phyloP scores from a whole-genome alignment of 1,284 basidiomycete genomes.

The Golubevia pallescens region DNA sequence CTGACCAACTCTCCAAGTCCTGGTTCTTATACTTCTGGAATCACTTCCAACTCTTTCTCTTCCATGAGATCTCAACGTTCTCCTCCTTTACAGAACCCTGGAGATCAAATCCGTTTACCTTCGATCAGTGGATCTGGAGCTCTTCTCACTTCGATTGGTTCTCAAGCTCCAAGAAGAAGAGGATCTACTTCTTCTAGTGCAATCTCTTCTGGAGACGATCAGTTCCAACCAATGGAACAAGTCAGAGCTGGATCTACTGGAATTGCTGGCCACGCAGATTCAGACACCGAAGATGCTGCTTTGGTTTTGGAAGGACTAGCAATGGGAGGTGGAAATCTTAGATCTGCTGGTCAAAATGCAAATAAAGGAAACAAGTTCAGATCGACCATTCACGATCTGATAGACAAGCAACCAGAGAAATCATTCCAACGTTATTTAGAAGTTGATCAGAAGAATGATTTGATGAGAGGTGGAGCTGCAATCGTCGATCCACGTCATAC shows the following conservation, averaged over 20 bases:
- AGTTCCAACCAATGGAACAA: not conserved
- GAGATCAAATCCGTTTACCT: not conserved
- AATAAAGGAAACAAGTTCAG: not conserved
- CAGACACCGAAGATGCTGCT: conserved; percentile 58
- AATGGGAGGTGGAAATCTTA: conserved; percentile 21
- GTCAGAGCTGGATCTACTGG: not conserved
- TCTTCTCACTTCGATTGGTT: too few species aligned
- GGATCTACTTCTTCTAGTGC: not conserved
- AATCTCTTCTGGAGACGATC: not conserved
- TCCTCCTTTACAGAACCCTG: not conserved
- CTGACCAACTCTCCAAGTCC: not conserved
- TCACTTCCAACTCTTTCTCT: not conserved
- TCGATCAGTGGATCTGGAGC: not conserved
- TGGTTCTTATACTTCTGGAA: not conserved
- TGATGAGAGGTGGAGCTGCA: conserved; percentile 5
- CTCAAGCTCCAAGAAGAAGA: not conserved
- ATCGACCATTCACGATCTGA: conserved; percentile 1
- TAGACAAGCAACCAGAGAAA: not conserved
- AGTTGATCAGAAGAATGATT: conserved; percentile 17
- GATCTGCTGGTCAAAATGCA: not conserved
- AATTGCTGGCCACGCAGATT: conserved; percentile 27
- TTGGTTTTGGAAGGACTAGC: conserved; percentile 52
- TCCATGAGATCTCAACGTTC: not conserved
- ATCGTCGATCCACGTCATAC: not conserved
- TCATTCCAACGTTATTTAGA: conserved; percentile 22